A percentile compares a stretch with the other conserved stretches of the same genome.
phyloP scores from a whole-genome alignment of 2,329 filamentous ascomycete species.

The Clarireedia homoeocarpa region DNA sequence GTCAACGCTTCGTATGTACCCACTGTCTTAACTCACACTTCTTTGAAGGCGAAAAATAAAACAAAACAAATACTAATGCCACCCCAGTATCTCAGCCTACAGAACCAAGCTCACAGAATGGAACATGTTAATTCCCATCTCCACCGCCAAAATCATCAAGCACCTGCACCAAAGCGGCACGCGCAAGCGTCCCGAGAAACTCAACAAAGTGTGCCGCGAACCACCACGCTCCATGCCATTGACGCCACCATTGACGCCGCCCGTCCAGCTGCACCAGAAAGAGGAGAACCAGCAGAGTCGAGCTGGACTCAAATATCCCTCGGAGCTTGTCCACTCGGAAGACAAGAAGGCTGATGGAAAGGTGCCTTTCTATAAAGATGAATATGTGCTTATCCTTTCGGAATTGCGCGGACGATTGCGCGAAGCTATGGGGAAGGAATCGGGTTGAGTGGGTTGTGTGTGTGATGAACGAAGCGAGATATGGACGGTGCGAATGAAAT shows the following conservation, averaged over 20 bases:
- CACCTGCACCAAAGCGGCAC: background rate
- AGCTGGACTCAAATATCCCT: background rate
- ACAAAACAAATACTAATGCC: background rate
- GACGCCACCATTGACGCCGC: constrained; percentile 3
- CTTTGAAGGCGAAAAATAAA: too few species aligned
- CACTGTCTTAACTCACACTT: too few species aligned
- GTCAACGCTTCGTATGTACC: constrained; percentile 4
- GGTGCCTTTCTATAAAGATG: constrained; percentile 4
- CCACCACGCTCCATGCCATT: constrained; percentile 7
- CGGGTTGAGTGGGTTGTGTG: background rate
- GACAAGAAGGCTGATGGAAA: background rate
- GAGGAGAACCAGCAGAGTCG: background rate
- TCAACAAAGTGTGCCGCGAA: background rate
- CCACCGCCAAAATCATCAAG: background rate
- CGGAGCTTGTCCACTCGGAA: constrained; percentile 6
- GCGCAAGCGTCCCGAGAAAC: background rate
- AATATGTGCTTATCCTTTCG: constrained; percentile 5
- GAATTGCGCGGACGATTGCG: constrained; percentile 4
- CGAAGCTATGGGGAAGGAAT: constrained; percentile 1
- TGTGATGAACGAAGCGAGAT: background rate
- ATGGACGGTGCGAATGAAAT: background rate
- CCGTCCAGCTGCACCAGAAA: background rate
- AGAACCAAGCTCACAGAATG: constrained; percentile 8
- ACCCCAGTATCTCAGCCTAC: constrained; percentile 3
- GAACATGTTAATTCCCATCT: constrained; percentile 6